Evolutionary conservation across 257 asterid genomes (phyloP), one percentile per base, ranked within the genome.

Genomic region (Forsythia suspensa): DNA sequence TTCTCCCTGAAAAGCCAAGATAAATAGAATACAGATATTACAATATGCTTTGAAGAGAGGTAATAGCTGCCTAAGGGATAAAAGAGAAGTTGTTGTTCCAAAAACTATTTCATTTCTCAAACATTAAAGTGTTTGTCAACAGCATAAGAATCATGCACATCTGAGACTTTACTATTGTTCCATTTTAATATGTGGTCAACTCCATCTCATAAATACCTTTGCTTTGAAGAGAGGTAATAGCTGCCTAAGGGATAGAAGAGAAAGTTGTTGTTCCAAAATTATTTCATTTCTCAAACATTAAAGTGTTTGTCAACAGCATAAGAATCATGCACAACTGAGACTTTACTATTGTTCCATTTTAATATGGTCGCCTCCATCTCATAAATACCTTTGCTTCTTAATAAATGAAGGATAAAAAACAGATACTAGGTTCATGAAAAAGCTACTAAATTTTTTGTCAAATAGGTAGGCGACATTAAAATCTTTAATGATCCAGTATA

Each of bases 1-100:
- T 68, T 92, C 99, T 74, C 99, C 99, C 98, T 96, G 86, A 86
- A 87, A 69, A 52, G 83, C 44, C 65, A 77, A 51, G 43, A 20
- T n/a, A 72, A 44, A 15, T 57, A 6, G 5, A 43, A 29, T 7
- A 66, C 67, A 48, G 44, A 46, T 71, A 72, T 21, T 36, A 63
- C 61, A 51, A 57, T 2, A 39, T 52, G 44, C 66, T 13, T 34
- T 11, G 29, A 42, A 29, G 6, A 73, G 52, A 48, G 43, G 37
- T 24, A 16, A 76, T 71, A 76, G 18, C 18, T 63, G 29, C 66
- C 70, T 21, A 29, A n/a, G 8, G 70, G 16, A 61, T 21, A 24
- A 61, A 8, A 61, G 15, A 61, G 36, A 61, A 24, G 37, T 59
- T 20, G 24, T 11, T 63, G 40, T 4, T 63, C n/a, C 40, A 3